These are phyloP conservation scores for Vigna angularis DNA, from an alignment of 306 rosid species.

Conservation along the genomic window DNA sequence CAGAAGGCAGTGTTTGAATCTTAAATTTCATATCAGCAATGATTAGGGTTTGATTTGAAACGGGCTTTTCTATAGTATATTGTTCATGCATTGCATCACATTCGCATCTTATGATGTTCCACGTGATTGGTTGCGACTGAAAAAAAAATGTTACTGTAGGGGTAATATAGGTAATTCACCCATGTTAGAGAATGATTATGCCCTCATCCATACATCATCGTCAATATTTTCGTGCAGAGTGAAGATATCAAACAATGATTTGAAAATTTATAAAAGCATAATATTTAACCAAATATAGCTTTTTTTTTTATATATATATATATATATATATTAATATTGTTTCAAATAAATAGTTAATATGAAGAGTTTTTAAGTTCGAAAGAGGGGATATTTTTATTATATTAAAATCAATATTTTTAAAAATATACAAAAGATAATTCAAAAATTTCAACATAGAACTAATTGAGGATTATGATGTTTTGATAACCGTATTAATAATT, in stretches of 20 bases:
- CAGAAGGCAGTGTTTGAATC: conserved; percentile 36
- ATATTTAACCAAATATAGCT: too few species aligned
- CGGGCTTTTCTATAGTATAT: background rate
- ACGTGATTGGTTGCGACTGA: conserved; percentile 31
- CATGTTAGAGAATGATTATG: conserved; percentile 47
- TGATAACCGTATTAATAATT: too few species aligned
- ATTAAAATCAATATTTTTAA: too few species aligned
- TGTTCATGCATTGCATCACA: conserved; percentile 36
- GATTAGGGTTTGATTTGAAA: conserved; percentile 62
- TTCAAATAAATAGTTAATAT: too few species aligned
- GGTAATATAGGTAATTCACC: conserved; percentile 41
- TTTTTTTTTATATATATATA: too few species aligned
- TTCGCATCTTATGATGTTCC: conserved; percentile 40
- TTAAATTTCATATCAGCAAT: conserved; percentile 60
- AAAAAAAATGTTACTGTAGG: background rate
- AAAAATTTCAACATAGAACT: too few species aligned
- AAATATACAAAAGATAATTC: too few species aligned
- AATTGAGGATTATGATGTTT: too few species aligned
- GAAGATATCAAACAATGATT: conserved; percentile 13
- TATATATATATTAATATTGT: too few species aligned
- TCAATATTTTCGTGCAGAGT: conserved; percentile 60
- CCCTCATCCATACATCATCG: conserved; percentile 59
- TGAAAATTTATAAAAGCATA: too few species aligned
- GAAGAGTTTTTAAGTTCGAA: too few species aligned
- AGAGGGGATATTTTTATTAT: too few species aligned